phyloP scores from a whole-genome alignment of 148 eudicot species.

The Pharnaceum exiguum region DNA sequence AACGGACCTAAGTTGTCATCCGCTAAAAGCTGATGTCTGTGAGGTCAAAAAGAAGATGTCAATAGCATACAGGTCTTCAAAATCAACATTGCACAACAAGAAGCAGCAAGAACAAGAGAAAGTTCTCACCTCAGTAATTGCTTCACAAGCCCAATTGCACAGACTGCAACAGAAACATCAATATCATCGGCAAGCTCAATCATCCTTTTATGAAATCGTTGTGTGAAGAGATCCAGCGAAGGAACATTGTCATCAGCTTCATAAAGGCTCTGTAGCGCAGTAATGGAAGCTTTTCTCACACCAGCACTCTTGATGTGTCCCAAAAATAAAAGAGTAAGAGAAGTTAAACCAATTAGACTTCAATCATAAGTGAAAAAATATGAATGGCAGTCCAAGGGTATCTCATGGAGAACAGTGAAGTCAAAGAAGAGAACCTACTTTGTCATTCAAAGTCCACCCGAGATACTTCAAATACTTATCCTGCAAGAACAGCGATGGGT shows the following conservation, averaged over 20 bases:
- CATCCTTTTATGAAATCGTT: conserved; percentile 88
- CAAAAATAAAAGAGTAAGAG: conserved; percentile 1
- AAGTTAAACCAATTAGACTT: not conserved
- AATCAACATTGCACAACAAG: not conserved
- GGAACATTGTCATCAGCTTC: conserved; percentile 97
- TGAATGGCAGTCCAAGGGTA: not conserved
- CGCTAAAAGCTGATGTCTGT: conserved; percentile 80
- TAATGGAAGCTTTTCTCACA: conserved; percentile 86
- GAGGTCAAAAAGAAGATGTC: conserved; percentile 22
- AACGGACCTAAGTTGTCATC: conserved; percentile 92
- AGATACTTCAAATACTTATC: conserved; percentile 94
- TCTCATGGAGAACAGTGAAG: not conserved
- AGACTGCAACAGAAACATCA: conserved; percentile 92
- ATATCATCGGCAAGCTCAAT: conserved; percentile 96
- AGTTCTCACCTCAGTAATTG: conserved; percentile 64
- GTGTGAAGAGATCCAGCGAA: conserved; percentile 90
- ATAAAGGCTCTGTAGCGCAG: conserved; percentile 82
- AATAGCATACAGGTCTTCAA: conserved; percentile 13
- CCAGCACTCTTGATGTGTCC: conserved; percentile 62
- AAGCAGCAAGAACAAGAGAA: conserved; percentile 1
- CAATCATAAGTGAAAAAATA: conserved; percentile 2
- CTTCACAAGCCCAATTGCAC: conserved; percentile 88
- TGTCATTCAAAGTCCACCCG: conserved; percentile 98
- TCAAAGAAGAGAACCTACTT: conserved; percentile 36
- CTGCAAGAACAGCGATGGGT: conserved; percentile 88